Percentiles rank a stretch among this genome's conserved stretches.
phyloP scores from a whole-genome alignment of 345 rosid species.

The Eucalyptus tenuipes region DNA sequence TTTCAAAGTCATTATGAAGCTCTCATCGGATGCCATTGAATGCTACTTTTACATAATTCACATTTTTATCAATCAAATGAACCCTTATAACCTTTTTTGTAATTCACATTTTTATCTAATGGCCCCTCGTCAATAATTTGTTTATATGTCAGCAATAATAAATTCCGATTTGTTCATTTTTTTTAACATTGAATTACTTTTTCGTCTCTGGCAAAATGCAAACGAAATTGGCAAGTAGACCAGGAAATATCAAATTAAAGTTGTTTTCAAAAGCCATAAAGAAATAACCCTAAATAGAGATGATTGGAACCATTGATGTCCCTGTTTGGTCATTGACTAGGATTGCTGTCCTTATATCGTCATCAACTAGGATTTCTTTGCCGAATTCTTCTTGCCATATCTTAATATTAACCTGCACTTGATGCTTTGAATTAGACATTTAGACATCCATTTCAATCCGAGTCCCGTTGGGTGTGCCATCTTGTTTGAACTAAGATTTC shows the following conservation, averaged over 20 bases:
- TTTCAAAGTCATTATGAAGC: background rate
- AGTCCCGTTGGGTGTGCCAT: background rate
- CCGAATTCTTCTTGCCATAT: background rate
- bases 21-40: background rate
- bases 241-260: background rate
- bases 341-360: background rate
- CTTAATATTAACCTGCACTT: background rate
- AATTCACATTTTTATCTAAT: background rate
- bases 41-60: background rate
- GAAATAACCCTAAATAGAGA: background rate
- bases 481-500: background rate
- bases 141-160: background rate
- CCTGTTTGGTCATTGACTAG: background rate
- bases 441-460: background rate
- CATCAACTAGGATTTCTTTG: background rate
- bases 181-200: background rate
- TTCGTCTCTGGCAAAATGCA: background rate
- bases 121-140: accelerated
- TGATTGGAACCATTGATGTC: background rate
- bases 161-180: background rate
- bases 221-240: background rate
- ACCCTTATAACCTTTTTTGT: background rate
- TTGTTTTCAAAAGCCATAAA: background rate
- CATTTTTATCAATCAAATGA: background rate
- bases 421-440: background rate